Evolutionary conservation across 495 filamentous ascomycete genomes (phyloP), one percentile per base, ranked within the genome.

Genomic region (Amniculicola lignicola): DNA sequence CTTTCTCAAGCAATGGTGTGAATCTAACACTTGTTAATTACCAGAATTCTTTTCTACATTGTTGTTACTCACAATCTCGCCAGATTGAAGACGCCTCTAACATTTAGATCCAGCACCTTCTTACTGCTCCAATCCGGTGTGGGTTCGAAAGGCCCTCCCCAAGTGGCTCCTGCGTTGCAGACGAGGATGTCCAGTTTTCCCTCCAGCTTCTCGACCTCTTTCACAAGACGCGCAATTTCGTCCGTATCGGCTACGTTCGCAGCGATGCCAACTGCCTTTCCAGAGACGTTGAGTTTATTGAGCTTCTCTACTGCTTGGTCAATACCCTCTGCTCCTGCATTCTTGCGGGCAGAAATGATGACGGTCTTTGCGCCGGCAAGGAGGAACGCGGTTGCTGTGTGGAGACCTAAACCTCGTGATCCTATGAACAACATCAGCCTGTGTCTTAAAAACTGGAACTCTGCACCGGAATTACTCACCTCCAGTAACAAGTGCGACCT

Each of bases 81-180:
- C 16, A 67, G 43, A 33, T 70, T 70, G 50, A 75, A 75, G 3
- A 73, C 71, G 10, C 72, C 72, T 18, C 72, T 54, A 21, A 73
- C 71, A 54, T 73, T 75, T 50, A 75, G 54, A 58, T 75, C 72
- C 18, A 75, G 63, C 14, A 75, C 66, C 57, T 75, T 75, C 50
- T 69, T 55, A 18, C 46, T 64, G 18, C 54, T 59, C 57, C 60
- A 64, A 61, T 73, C 70, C 23, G 72, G 71, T 35, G 72, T 70
- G 36, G 68, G 64, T 48, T 75, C 72, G 60, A 73, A 75, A 3
- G 58, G 68, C 10, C 69, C 70, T 14, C 72, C 71, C 70, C 70
- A 75, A 6, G 71, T 70, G 7, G 72, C 70, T 11, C 72, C 72
- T 14, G 71, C 72, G 61, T 75, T 75, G 21, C 68, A 69, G 31